phyloP scores from a whole-genome alignment of 192 early-diverging fungal genomes.

The Rhizophlyctis rosea region DNA sequence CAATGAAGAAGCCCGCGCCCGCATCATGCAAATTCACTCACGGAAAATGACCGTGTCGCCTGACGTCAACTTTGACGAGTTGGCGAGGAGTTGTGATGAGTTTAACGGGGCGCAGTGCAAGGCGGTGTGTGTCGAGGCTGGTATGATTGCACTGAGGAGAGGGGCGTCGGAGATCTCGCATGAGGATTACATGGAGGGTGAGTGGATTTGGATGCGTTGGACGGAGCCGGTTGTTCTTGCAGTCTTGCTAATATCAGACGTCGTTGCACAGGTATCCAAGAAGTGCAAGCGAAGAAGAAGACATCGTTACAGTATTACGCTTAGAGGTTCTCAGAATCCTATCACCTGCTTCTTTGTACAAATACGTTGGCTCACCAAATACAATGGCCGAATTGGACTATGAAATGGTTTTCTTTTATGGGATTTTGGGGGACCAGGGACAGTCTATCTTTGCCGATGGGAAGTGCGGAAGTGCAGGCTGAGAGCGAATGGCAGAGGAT shows the following conservation, averaged over 20 bases:
- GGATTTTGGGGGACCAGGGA: no score
- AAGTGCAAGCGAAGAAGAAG: conserved; percentile 99
- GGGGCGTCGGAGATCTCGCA: conserved; percentile 84
- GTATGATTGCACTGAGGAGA: conserved; percentile 95
- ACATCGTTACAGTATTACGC: conserved; percentile 62
- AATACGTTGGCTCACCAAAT: no score
- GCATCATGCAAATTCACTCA: conserved; percentile 96
- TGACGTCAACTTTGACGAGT: conserved; percentile 95
- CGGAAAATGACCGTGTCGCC: conserved; percentile 96
- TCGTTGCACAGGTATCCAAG: conserved; percentile 74
- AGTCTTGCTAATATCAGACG: background rate
- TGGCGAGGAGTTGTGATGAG: conserved; percentile 93
- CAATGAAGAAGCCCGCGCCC: conserved; percentile 91
- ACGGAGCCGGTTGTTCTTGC: background rate
- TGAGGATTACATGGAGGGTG: conserved; percentile 95
- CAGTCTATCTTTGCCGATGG: no score
- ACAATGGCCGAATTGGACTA: no score
- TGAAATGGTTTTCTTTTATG: no score
- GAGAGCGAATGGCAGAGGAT: no score
- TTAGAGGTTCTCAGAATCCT: no score
- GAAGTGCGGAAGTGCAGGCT: no score
- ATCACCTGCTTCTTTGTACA: no score
- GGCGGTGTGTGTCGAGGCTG: conserved; percentile 96
- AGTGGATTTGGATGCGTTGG: background rate
- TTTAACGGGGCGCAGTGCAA: conserved; percentile 99